Conservation (phyloP, 1,284 basidiomycete genomes). For the Garcileccinum viscosum region DNA sequence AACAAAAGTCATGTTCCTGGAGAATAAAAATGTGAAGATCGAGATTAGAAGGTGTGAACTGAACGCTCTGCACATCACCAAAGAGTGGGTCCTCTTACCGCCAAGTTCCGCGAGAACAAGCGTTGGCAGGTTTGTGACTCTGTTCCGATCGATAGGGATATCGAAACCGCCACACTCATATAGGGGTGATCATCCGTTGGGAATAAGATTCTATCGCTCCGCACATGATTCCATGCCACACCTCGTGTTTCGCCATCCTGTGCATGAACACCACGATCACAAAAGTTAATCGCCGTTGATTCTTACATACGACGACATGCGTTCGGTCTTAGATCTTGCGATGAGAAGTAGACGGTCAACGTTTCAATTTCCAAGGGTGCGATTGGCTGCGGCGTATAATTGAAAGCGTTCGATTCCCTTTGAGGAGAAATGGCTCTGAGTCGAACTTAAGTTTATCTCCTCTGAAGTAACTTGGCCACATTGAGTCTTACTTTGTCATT, state of each 20-base stretch:
- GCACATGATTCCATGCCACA: neutral
- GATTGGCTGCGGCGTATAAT: no score
- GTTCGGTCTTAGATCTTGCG: neutral
- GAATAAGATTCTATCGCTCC: no score
- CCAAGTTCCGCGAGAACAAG: neutral
- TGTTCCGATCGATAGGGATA: neutral
- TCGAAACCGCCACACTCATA: neutral
- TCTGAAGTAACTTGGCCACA: no score
- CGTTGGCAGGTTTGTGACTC: neutral
- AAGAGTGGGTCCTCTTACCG: neutral
- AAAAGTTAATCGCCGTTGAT: neutral
- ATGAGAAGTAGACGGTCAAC: neutral
- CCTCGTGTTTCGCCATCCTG: conserved; percentile 10
- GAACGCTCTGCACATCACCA: neutral
- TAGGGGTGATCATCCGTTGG: neutral
- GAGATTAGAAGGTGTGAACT: neutral
- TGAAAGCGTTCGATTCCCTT: no score
- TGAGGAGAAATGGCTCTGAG: no score
- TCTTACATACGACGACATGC: neutral
- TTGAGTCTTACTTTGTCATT: no score
- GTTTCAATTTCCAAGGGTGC: neutral
- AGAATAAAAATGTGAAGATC: neutral
- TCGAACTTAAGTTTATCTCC: no score
- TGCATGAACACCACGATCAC: neutral
- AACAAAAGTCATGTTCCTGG: neutral